phyloP scores from a whole-genome alignment of 306 rosid species.

The Rosa chinensis region DNA sequence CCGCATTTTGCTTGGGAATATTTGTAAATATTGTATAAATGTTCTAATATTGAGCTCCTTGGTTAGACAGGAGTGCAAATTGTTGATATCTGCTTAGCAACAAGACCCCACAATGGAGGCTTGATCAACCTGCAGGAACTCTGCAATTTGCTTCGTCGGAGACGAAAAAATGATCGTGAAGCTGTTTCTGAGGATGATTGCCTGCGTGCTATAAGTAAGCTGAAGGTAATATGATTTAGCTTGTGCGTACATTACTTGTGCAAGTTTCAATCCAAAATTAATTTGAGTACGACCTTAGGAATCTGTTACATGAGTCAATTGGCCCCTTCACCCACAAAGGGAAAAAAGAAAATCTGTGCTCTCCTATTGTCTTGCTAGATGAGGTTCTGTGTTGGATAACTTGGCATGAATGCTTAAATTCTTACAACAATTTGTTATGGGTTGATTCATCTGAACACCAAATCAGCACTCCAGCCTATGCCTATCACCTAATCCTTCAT shows the following conservation, averaged over 20 bases:
- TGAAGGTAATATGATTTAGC: conserved; percentile 63
- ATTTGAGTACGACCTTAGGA: background rate
- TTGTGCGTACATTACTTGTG: background rate
- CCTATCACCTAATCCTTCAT: background rate
- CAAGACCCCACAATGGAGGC: conserved; percentile 91
- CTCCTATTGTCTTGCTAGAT: background rate
- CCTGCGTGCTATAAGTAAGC: conserved; percentile 87
- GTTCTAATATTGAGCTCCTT: conserved; percentile 35
- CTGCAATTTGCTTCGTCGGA: conserved; percentile 66
- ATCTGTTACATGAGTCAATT: background rate
- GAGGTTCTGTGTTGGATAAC: conserved; percentile 8
- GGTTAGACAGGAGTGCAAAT: conserved; percentile 91
- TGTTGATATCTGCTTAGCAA: conserved; percentile 91
- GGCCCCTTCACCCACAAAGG: background rate
- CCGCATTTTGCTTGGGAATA: background rate
- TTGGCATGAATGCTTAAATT: background rate
- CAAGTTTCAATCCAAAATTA: background rate
- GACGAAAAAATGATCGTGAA: conserved; percentile 81
- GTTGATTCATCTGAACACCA: background rate
- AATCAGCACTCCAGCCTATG: background rate
- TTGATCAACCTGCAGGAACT: conserved; percentile 85
- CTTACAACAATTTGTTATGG: background rate
- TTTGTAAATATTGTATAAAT: background rate
- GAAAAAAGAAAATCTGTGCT: background rate
- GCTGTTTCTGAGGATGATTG: conserved; percentile 95